A percentile compares a stretch with the other conserved stretches of the same genome.
phyloP scores from a whole-genome alignment of 2,329 filamentous ascomycete species.

The Alternaria gaisen region DNA sequence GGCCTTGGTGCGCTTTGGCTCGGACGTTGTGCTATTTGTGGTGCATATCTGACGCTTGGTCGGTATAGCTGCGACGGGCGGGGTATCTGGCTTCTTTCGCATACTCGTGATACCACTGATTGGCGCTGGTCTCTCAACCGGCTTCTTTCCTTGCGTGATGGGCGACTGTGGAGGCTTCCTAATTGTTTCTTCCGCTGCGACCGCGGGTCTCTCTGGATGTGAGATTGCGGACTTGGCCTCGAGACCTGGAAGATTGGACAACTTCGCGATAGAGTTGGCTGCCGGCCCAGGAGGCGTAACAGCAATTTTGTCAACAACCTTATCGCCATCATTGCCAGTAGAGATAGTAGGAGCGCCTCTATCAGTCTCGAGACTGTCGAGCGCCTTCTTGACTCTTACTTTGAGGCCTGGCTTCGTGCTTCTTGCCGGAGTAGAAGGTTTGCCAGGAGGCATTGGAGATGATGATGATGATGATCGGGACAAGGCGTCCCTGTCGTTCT shows the following conservation, averaged over 20 bases:
- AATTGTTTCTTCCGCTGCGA: not conserved
- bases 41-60: slow-evolving; percentile 17
- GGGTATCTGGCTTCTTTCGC: not conserved
- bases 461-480: slow-evolving; percentile 24
- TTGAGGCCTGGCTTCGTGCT: not conserved
- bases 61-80: not conserved
- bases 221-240: not conserved
- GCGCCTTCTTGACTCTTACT: slow-evolving; percentile 17
- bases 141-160: not conserved
- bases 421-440: slow-evolving; percentile 16
- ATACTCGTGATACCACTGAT: not conserved
- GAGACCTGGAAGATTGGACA: not conserved
- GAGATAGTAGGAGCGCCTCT: not conserved
- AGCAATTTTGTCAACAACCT: not conserved
- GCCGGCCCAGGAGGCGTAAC: not conserved
- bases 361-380: not conserved
- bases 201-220: not conserved
- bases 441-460: slow-evolving; percentile 15
- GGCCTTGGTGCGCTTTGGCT: slow-evolving; percentile 24
- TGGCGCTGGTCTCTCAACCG: not conserved
- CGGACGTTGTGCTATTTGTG: not conserved
- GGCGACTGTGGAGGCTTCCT: not conserved
- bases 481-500: slow-evolving; percentile 20
- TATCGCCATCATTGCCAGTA: not conserved
- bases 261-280: not conserved